Evolutionary conservation across 2,329 filamentous ascomycete genomes (phyloP).

Genomic region (Diaporthe destruens): DNA sequence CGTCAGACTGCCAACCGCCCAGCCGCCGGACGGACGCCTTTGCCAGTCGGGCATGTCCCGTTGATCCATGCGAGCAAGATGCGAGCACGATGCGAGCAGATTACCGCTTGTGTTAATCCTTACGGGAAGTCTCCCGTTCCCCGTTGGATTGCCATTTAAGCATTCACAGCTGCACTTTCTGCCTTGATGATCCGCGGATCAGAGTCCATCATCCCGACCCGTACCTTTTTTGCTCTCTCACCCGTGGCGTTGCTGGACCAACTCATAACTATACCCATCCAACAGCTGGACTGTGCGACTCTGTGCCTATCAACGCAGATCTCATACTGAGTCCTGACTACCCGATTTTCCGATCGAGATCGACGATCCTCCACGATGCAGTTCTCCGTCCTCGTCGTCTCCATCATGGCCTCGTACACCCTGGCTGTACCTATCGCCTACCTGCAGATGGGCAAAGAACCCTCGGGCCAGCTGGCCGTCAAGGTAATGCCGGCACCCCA

Average conservation of each 20-base stretch:
- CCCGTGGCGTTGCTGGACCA: slow-evolving; percentile 31
- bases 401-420: slow-evolving; percentile 32
- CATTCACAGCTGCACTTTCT: slow-evolving; percentile 14
- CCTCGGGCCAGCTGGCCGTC: slow-evolving; percentile 37
- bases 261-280: background rate
- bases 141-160: slow-evolving; percentile 21
- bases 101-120: slow-evolving; percentile 11
- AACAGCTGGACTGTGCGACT: slow-evolving; percentile 16
- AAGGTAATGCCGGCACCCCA: slow-evolving; percentile 4
- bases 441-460: slow-evolving; percentile 30
- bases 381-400: slow-evolving; percentile 30
- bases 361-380: slow-evolving; percentile 37
- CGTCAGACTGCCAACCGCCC: slow-evolving; percentile 9
- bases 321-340: background rate
- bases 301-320: slow-evolving; percentile 3
- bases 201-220: slow-evolving; percentile 18
- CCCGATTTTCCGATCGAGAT: background rate
- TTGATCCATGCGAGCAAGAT: too few relatives aligned
- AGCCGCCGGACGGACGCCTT: background rate
- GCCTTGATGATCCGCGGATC: slow-evolving; percentile 10
- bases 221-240: background rate
- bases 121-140: background rate
- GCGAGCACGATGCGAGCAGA: slow-evolving; percentile 8
- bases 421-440: slow-evolving; percentile 32
- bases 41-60: slow-evolving; percentile 16